A percentile compares a stretch with the other conserved stretches of the same genome.
phyloP scores from a whole-genome alignment of 176 grass and related monocot genomes.

The Aegilops sharonensis region DNA sequence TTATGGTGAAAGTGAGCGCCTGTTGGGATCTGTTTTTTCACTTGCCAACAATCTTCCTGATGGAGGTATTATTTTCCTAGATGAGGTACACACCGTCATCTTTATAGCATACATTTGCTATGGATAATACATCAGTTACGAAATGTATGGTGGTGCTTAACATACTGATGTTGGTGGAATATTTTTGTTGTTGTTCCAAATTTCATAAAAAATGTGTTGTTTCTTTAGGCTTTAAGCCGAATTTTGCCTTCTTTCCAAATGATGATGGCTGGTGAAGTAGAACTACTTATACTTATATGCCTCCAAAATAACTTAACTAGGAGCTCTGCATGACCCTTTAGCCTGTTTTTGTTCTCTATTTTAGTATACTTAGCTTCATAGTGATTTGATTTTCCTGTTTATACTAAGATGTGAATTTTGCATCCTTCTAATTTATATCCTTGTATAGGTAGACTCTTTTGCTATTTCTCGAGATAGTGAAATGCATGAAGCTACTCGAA shows the following conservation, averaged over 20 bases:
- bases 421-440: background rate
- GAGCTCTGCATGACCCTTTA: background rate
- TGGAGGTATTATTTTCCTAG: constrained; percentile 93
- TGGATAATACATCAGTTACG: background rate
- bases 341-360: background rate
- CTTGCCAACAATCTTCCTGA: constrained; percentile 94
- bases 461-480: constrained; percentile 80
- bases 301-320: background rate
- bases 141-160: constrained; percentile 5
- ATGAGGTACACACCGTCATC: constrained; percentile 61
- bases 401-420: constrained; percentile 1
- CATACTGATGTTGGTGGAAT: background rate
- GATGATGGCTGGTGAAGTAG: background rate
- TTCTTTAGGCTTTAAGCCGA: background rate
- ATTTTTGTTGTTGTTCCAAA: background rate
- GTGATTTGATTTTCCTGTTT: constrained; percentile 12
- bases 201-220: background rate
- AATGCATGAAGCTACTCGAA: constrained; percentile 97
- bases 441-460: constrained; percentile 89
- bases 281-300: background rate
- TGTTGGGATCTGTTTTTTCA: constrained; percentile 87
- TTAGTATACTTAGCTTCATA: constrained; percentile 1
- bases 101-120: background rate
- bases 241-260: background rate
- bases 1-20: constrained; percentile 93